Evolutionary conservation across 176 grass and related monocot genomes (phyloP).

Genomic region (Eleusine indica): DNA sequence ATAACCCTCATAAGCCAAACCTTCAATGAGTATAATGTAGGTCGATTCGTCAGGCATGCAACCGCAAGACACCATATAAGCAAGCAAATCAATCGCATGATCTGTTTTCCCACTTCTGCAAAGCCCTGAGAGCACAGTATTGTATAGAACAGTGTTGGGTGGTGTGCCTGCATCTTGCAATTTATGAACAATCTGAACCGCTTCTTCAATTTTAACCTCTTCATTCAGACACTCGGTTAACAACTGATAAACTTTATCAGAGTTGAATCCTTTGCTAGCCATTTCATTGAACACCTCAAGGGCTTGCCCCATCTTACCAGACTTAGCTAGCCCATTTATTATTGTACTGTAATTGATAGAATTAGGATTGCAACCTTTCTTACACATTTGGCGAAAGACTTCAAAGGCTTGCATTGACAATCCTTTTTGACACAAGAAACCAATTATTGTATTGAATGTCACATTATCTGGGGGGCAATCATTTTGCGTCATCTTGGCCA

Average conservation of each 20-base stretch:
- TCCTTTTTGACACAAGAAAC: conserved; percentile 61
- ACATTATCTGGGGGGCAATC: conserved; percentile 43
- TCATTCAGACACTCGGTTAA: conserved; percentile 51
- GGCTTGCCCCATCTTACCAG: conserved; percentile 45
- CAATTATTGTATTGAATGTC: conserved; percentile 61
- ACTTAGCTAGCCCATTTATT: conserved; percentile 55
- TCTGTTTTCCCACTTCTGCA: conserved; percentile 64
- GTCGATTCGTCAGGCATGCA: conserved; percentile 68
- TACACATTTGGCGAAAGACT: conserved; percentile 60
- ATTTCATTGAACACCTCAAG: conserved; percentile 76
- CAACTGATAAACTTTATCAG: conserved; percentile 59
- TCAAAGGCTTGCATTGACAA: conserved; percentile 41
- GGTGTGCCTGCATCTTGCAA: conserved; percentile 54
- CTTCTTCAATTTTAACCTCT: conserved; percentile 53
- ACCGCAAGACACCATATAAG: conserved; percentile 64
- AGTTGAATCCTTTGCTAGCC: conserved; percentile 56
- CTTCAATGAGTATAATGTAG: conserved; percentile 67
- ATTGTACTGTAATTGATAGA: conserved; percentile 62
- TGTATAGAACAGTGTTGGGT: conserved; percentile 56
- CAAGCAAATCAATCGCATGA: conserved; percentile 62
- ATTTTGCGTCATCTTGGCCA: conserved; percentile 32
- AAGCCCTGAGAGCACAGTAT: conserved; percentile 53
- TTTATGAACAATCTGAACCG: conserved; percentile 47
- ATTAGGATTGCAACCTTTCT: conserved; percentile 58
- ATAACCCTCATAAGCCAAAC: conserved; percentile 59